Evolutionary conservation across 345 rosid species (phyloP).

Genomic region (Schrenkiella parvula): DNA sequence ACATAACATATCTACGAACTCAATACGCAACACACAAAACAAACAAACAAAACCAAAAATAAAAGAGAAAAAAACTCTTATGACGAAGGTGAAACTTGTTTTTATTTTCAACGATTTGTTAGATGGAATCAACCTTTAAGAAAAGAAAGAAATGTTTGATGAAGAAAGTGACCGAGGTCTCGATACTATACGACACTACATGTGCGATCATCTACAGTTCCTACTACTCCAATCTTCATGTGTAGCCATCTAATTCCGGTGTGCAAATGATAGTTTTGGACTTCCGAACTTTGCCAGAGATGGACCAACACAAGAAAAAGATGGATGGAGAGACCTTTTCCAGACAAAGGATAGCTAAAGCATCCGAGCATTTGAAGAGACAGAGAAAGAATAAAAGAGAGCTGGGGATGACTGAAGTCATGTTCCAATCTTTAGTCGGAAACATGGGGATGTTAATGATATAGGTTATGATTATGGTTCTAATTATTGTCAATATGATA

Average conservation of each 20-base stretch:
- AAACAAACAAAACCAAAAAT: too few species aligned
- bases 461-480: too few species aligned
- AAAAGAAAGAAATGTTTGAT: conserved; percentile 32
- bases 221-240: conserved; percentile 16
- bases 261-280: conserved; percentile 12
- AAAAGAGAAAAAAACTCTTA: neutral
- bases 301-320: too few species aligned
- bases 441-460: too few species aligned
- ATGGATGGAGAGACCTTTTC: too few species aligned
- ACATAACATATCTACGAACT: neutral
- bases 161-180: conserved; percentile 29
- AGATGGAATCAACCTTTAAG: conserved; percentile 12
- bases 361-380: too few species aligned
- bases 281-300: too few species aligned
- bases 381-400: too few species aligned
- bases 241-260: conserved; percentile 22
- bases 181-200: conserved; percentile 17
- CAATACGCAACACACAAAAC: neutral
- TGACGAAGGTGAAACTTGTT: conserved; percentile 29
- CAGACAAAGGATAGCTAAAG: too few species aligned
- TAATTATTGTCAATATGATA: neutral
- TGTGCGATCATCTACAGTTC: conserved; percentile 30
- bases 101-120: conserved; percentile 26
- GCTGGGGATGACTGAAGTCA: too few species aligned
- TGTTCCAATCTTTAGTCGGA: too few species aligned